These are phyloP conservation scores for Bassia scoparia DNA, from an alignment of 148 eudicot species.

Conservation along the genomic window DNA sequence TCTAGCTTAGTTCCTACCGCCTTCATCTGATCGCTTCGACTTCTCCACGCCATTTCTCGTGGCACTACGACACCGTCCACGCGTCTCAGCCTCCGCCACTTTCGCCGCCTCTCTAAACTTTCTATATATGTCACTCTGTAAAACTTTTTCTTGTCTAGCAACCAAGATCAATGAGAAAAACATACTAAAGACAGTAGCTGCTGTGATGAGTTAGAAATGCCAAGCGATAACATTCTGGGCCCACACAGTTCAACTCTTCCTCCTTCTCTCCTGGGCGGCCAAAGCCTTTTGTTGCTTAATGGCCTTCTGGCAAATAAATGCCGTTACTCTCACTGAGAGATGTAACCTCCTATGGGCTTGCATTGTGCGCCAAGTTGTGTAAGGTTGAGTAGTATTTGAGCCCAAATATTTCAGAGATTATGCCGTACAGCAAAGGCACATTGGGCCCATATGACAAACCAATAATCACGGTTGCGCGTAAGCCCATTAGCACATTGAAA, in stretches of 20 bases:
- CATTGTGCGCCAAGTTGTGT: conserved; percentile 37
- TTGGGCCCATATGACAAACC: conserved; percentile 41
- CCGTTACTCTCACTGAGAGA: conserved; percentile 37
- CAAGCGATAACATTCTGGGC: conserved; percentile 30
- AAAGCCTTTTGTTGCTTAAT: conserved; percentile 15
- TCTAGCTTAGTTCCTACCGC: not conserved
- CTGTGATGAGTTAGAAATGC: conserved; percentile 42
- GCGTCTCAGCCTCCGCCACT: not conserved
- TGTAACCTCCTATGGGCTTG: conserved; percentile 44
- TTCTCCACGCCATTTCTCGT: not conserved
- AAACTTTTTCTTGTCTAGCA: conserved; percentile 34
- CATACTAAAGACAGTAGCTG: conserved; percentile 30
- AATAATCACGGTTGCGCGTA: conserved; percentile 36
- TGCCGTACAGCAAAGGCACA: conserved; percentile 44
- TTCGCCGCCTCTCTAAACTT: conserved; percentile 32
- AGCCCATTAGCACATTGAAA: conserved; percentile 37
- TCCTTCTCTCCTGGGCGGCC: conserved; percentile 15
- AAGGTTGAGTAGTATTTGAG: conserved; percentile 44
- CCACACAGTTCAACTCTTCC: conserved; percentile 31
- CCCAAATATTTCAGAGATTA: conserved; percentile 43
- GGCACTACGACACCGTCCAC: not conserved
- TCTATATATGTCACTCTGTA: conserved; percentile 41
- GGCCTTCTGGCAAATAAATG: conserved; percentile 35
- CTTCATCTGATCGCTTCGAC: not conserved
- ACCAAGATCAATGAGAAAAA: conserved; percentile 38